Base-by-base conservation (phyloP, 352 stramenopile species). In the Phytopythium kandeliae region DNA sequence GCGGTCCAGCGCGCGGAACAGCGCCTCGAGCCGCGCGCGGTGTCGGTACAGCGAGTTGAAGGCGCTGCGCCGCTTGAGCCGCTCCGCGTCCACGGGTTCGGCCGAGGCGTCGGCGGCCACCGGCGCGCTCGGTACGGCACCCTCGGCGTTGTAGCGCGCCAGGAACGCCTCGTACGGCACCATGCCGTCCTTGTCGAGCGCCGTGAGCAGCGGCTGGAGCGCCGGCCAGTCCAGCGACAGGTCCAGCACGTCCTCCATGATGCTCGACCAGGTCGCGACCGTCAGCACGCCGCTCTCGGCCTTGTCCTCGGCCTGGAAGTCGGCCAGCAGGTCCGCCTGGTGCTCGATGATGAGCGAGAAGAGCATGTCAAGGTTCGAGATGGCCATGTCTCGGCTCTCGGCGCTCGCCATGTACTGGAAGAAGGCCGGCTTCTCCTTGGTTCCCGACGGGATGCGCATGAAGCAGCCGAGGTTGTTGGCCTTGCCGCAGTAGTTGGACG, bases 401-500 rank as follows among this genome's bases (percentile, higher is more conserved):
- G 74, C 72, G 25, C 72, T 91, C 11, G 83, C 83, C 79, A 92
- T 93, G 59, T 91, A 93, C 68, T 93, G 83, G 60, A 93, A 90
- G 54, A 93, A 93, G 6, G 78, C 80, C 11, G 83, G 83, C 54
- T 91, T 93, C 37, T 74, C 76, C 30, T 74, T 67, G n/a, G 44
- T 60, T 31, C 71, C 75, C 21, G 74, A 71, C 22, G 80, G 80
- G 33, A 93, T 82, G 21, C 78, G 83, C 71, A 94, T 90, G 51
- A 91, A 94, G 50, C 80, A 92, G 35, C 83, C 83, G 5, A 92
- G 63, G 51, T 92, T 94, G 55, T 94, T 92, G 28, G 81, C 78
- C 48, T 86, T 86, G 46, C 81, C 78, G 50, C 83, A 89, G 57
- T 95, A 95, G 48, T 92, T 92, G 33, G 80, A 93, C 34, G 85